Conservation (phyloP, 2,329 filamentous ascomycete species). For the Phaeosphaeria sp. region DNA sequence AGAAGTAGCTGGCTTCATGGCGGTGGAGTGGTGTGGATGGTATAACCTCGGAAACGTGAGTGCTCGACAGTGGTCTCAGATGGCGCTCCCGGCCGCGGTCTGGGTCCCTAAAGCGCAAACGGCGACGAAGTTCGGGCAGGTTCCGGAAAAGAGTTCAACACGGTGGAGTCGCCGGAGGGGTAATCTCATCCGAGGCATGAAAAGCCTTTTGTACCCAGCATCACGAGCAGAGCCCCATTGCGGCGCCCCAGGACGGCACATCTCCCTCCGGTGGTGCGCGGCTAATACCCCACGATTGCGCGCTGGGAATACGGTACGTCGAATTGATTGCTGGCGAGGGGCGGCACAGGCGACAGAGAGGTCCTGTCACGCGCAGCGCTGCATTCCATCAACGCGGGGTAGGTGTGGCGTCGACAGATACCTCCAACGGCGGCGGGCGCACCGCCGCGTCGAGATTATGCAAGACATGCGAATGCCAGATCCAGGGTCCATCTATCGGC, state of each 20-base stretch:
- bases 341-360: constrained; percentile 13
- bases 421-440: background rate
- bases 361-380: constrained; percentile 12
- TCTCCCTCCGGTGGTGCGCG: constrained; percentile 5
- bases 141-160: constrained; percentile 11
- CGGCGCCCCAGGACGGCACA: background rate
- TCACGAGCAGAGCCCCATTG: background rate
- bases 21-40: constrained; percentile 16
- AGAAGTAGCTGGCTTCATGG: constrained; percentile 40
- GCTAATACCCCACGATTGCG: constrained; percentile 16
- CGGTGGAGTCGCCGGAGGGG: constrained; percentile 33
- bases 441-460: background rate
- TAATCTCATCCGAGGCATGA: constrained; percentile 34
- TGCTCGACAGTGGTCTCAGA: constrained; percentile 1
- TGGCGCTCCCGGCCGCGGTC: constrained; percentile 34
- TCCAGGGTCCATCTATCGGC: no score
- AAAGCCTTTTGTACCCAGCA: constrained; percentile 13
- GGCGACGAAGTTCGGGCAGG: constrained; percentile 13
- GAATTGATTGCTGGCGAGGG: constrained; percentile 15
- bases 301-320: constrained; percentile 3
- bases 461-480: background rate
- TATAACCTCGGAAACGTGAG: constrained; percentile 37
- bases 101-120: constrained; percentile 15
- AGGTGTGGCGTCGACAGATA: constrained; percentile 3
- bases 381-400: constrained; percentile 17